phyloP scores from a whole-genome alignment of 78 protist species.

The Parvularia atlantis region DNA sequence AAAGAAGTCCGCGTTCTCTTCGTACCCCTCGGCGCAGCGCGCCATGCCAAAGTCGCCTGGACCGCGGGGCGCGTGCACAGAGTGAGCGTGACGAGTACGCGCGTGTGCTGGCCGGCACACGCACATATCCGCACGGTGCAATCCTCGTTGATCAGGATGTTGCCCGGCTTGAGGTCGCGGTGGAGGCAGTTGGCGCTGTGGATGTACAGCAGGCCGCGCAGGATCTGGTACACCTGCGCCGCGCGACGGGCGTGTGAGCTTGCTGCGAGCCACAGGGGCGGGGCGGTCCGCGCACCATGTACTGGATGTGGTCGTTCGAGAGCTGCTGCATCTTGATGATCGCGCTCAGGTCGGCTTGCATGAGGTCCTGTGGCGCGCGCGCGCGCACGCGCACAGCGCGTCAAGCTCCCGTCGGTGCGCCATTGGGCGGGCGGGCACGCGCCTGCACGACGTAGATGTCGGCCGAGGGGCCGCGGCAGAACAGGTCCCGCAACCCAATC shows the following conservation, averaged over 20 bases:
- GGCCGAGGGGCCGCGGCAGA: too few species aligned
- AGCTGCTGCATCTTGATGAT: slow-evolving; percentile 77
- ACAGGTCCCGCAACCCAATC: not conserved
- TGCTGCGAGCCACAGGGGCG: too few species aligned
- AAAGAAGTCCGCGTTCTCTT: slow-evolving; percentile 9
- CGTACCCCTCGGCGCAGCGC: slow-evolving; percentile 16
- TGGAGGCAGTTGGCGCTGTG: slow-evolving; percentile 89
- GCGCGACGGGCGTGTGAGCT: too few species aligned
- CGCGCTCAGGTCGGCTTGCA: slow-evolving; percentile 87
- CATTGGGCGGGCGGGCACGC: too few species aligned
- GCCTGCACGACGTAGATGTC: too few species aligned
- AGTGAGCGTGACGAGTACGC: slow-evolving; percentile 2
- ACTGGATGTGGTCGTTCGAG: slow-evolving; percentile 82
- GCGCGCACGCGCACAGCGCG: too few species aligned
- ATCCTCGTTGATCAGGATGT: slow-evolving; percentile 81
- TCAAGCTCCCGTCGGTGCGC: too few species aligned
- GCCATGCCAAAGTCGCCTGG: slow-evolving; percentile 44
- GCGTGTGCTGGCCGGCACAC: slow-evolving; percentile 55
- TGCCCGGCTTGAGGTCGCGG: slow-evolving; percentile 88
- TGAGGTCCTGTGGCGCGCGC: slow-evolving; percentile 67
- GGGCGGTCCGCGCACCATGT: too few species aligned
- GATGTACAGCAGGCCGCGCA: slow-evolving; percentile 70
- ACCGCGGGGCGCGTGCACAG: not conserved
- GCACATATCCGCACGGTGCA: slow-evolving; percentile 77
- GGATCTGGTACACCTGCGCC: too few species aligned